These are phyloP conservation scores for Metschnikowia matae DNA, from an alignment of 805 yeast species.

Conservation along the genomic window DNA sequence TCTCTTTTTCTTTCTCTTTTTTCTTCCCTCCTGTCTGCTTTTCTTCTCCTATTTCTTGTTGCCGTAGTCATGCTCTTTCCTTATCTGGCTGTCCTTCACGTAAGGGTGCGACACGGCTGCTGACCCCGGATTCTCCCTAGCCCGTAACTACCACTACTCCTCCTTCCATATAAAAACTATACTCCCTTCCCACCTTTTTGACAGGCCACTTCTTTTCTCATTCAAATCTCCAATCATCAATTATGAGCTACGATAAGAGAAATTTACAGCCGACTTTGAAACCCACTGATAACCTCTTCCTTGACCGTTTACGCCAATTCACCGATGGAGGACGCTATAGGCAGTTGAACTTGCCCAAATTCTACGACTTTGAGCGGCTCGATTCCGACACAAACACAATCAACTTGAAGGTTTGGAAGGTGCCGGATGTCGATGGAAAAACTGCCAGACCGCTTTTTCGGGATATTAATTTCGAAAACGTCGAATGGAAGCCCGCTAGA, in stretches of 20 bases:
- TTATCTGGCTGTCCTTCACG: constrained; percentile 3
- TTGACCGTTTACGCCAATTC: constrained; percentile 71
- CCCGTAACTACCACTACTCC: neutral
- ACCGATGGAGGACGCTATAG: constrained; percentile 74
- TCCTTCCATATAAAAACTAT: no score
- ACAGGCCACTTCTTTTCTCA: neutral
- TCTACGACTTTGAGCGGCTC: constrained; percentile 60
- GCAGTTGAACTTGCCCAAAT: constrained; percentile 72
- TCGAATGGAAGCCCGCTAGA: constrained; percentile 51
- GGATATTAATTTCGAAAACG: constrained; percentile 46
- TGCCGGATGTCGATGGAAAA: constrained; percentile 52
- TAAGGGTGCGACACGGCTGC: constrained; percentile 2
- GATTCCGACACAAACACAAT: constrained; percentile 45
- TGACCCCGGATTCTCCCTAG: constrained; percentile 4
- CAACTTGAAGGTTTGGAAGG: constrained; percentile 62
- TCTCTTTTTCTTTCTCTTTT: neutral
- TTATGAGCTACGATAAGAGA: constrained; percentile 18
- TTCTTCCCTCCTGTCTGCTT: neutral
- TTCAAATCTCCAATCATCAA: neutral
- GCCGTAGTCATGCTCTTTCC: constrained; percentile 1
- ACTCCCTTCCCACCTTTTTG: neutral
- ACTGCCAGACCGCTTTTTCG: constrained; percentile 60
- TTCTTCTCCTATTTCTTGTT: neutral
- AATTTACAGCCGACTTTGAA: constrained; percentile 60
- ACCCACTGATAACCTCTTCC: constrained; percentile 71